Conservation (phyloP, 805 yeast species). For the Cyberlindnera saturnus region DNA sequence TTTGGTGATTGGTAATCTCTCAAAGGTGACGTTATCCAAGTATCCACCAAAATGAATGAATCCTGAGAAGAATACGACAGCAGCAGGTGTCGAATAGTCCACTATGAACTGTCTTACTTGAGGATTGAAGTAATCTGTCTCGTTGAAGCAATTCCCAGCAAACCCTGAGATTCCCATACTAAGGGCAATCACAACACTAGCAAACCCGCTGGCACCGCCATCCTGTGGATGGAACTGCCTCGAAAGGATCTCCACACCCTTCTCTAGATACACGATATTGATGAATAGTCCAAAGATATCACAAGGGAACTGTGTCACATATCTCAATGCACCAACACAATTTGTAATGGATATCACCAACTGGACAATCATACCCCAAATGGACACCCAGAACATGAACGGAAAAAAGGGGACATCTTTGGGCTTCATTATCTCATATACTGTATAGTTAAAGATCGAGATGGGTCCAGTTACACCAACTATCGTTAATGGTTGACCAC, state of each 20-base stretch:
- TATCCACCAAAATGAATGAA: slow-evolving; percentile 88
- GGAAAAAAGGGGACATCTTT: slow-evolving; percentile 50
- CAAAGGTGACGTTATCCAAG: slow-evolving; percentile 49
- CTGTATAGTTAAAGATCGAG: slow-evolving; percentile 86
- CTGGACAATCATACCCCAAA: slow-evolving; percentile 88
- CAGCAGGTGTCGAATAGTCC: slow-evolving; percentile 81
- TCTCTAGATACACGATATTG: slow-evolving; percentile 80
- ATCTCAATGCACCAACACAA: slow-evolving; percentile 57
- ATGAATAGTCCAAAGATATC: slow-evolving; percentile 92
- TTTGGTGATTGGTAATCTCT: slow-evolving; percentile 59
- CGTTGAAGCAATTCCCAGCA: slow-evolving; percentile 43
- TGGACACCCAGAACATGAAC: slow-evolving; percentile 92
- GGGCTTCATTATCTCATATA: slow-evolving; percentile 62
- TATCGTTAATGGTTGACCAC: slow-evolving; percentile 90
- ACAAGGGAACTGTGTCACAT: slow-evolving; percentile 78
- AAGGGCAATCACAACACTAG: slow-evolving; percentile 68
- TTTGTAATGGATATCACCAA: slow-evolving; percentile 64
- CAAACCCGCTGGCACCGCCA: slow-evolving; percentile 50
- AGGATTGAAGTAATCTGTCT: slow-evolving; percentile 56
- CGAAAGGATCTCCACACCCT: slow-evolving; percentile 77
- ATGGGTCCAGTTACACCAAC: slow-evolving; percentile 98
- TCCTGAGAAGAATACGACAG: slow-evolving; percentile 87
- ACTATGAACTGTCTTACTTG: slow-evolving; percentile 61
- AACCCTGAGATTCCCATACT: slow-evolving; percentile 75
- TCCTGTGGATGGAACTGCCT: slow-evolving; percentile 53